phyloP scores from a whole-genome alignment of 2,329 filamentous ascomycete genomes.

The Verticillium nubilum region DNA sequence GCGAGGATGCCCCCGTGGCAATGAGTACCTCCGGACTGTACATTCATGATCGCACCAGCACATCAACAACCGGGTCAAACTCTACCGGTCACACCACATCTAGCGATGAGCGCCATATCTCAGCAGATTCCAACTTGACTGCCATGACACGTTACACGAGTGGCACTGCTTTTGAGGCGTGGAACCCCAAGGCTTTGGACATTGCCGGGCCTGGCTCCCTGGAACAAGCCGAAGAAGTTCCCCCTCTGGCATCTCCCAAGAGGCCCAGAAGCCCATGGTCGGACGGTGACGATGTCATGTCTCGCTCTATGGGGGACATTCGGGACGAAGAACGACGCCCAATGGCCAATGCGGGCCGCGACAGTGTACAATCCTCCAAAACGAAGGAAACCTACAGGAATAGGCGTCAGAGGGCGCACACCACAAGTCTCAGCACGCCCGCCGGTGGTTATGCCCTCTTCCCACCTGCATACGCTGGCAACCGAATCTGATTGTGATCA shows the following conservation, averaged over 20 bases:
- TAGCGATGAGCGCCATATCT: slow-evolving; percentile 46
- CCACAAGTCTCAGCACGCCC: slow-evolving; percentile 38
- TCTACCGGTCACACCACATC: slow-evolving; percentile 42
- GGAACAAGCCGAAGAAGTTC: slow-evolving; percentile 15
- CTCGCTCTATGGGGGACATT: slow-evolving; percentile 8
- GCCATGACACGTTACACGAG: slow-evolving; percentile 48
- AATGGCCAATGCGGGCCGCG: slow-evolving; percentile 8
- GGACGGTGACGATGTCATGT: slow-evolving; percentile 8
- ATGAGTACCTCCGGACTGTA: slow-evolving; percentile 26
- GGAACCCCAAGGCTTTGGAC: slow-evolving; percentile 19
- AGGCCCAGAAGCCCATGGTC: slow-evolving; percentile 9
- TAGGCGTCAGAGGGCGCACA: slow-evolving; percentile 36
- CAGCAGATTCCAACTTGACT: slow-evolving; percentile 47
- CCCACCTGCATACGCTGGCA: slow-evolving; percentile 25
- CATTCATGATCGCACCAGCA: slow-evolving; percentile 42
- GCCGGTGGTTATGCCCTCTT: slow-evolving; percentile 42
- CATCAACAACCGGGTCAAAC: slow-evolving; percentile 47
- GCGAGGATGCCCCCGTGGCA: slow-evolving; percentile 26
- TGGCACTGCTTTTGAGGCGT: slow-evolving; percentile 37
- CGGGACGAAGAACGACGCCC: slow-evolving; percentile 4
- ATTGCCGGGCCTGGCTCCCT: slow-evolving; percentile 23
- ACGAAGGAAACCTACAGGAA: slow-evolving; percentile 22
- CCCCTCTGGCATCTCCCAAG: slow-evolving; percentile 6
- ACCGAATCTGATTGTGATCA: slow-evolving; percentile 21
- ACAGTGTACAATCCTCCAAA: slow-evolving; percentile 21